Conservation (phyloP, 73 alveolate species). For the Paramecium biaurelia region DNA sequence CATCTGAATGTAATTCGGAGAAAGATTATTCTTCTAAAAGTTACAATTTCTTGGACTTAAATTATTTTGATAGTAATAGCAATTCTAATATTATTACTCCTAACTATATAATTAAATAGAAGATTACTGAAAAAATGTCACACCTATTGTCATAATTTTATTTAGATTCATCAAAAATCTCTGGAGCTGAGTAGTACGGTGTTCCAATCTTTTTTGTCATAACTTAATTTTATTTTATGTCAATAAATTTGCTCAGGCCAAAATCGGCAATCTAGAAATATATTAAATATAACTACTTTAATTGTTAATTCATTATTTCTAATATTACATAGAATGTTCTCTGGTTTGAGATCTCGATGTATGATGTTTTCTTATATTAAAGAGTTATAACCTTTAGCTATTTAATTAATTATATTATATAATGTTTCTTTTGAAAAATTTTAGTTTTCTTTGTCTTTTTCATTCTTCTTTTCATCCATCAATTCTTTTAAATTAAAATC, state of each 20-base stretch:
- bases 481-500: neutral
- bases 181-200: neutral
- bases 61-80: neutral
- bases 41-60: neutral
- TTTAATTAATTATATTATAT: neutral
- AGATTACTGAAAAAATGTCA: neutral
- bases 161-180: neutral
- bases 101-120: neutral
- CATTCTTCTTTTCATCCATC: neutral
- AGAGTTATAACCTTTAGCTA: neutral
- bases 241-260: neutral
- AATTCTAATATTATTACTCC: neutral
- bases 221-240: neutral
- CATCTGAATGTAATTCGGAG: neutral
- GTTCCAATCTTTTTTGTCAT: neutral
- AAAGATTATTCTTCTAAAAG: neutral
- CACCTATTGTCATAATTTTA: neutral
- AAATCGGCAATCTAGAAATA: neutral
- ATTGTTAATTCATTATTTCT: neutral
- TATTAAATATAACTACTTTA: neutral
- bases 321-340: neutral
- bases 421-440: neutral
- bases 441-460: neutral
- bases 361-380: neutral
- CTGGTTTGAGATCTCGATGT: neutral